A percentile compares a stretch with the other conserved stretches of the same genome.
phyloP scores from a whole-genome alignment of 2,329 filamentous ascomycete species.

The Aspergillus unguis region DNA sequence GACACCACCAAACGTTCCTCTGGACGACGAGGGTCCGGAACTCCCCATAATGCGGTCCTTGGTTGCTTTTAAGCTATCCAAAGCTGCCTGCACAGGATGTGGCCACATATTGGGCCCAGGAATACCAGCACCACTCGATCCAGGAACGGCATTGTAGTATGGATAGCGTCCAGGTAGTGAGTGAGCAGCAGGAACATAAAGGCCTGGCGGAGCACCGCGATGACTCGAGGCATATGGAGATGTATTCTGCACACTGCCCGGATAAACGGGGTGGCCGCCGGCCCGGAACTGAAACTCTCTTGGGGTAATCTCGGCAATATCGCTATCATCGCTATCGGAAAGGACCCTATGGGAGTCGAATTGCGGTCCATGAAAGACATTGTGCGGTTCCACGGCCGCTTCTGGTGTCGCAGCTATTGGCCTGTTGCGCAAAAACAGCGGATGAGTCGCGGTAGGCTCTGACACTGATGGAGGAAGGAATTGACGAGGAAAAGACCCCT shows the following conservation, averaged over 20 bases:
- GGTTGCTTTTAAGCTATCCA: slow-evolving; percentile 19
- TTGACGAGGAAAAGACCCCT: slow-evolving; percentile 3
- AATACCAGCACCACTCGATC: slow-evolving; percentile 6
- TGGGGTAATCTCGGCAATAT: slow-evolving; percentile 32
- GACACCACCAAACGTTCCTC: not conserved
- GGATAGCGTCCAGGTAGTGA: not conserved
- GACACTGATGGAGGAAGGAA: not conserved
- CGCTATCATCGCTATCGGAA: slow-evolving; percentile 29
- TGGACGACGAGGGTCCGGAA: not conserved
- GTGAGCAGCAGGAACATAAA: not conserved
- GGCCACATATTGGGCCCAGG: slow-evolving; percentile 13
- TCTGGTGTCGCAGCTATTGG: not conserved
- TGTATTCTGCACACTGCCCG: not conserved
- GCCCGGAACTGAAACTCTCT: slow-evolving; percentile 17
- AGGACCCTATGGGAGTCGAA: slow-evolving; percentile 2
- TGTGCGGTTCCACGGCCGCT: not conserved
- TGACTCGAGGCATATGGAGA: not conserved
- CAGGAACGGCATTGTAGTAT: not conserved
- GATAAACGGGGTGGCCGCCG: not conserved
- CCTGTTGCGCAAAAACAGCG: not conserved
- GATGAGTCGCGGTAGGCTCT: not conserved
- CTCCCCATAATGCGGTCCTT: not conserved
- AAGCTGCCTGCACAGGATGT: slow-evolving; percentile 19
- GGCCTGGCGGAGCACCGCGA: not conserved
- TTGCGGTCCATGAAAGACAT: not conserved